These are phyloP conservation scores for Tylopilus sp. DNA, from an alignment of 768 basidiomycete species.

Conservation along the genomic window DNA sequence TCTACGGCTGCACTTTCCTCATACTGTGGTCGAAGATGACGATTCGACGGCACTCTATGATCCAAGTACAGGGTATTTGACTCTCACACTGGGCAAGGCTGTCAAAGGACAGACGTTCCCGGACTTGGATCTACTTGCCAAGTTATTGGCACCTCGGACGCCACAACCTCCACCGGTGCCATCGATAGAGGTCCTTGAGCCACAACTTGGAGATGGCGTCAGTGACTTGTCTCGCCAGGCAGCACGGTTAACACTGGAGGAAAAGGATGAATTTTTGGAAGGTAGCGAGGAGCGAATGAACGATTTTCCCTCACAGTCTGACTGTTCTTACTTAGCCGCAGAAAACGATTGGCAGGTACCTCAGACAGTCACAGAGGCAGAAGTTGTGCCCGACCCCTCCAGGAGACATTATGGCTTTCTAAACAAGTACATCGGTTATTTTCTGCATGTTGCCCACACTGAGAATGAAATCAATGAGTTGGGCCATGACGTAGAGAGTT, in stretches of 20 bases:
- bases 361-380: slow-evolving; percentile 51
- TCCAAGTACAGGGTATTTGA: slow-evolving; percentile 73
- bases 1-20: slow-evolving; percentile 72
- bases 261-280: slow-evolving; percentile 51
- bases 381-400: slow-evolving; percentile 35
- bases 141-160: slow-evolving; percentile 66
- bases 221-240: slow-evolving; percentile 44
- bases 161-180: slow-evolving; percentile 33
- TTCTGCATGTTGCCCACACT: slow-evolving; percentile 64
- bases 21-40: slow-evolving; percentile 61
- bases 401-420: slow-evolving; percentile 73
- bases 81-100: slow-evolving; percentile 69
- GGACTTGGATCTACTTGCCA: slow-evolving; percentile 77
- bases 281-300: slow-evolving; percentile 36
- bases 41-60: slow-evolving; percentile 71
- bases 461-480: slow-evolving; percentile 85
- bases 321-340: slow-evolving; percentile 48
- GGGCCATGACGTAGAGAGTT: slow-evolving; percentile 61
- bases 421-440: slow-evolving; percentile 70
- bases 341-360: slow-evolving; percentile 78
- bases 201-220: slow-evolving; percentile 29
- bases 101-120: slow-evolving; percentile 62
- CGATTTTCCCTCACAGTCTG: slow-evolving; percentile 1
- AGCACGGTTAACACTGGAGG: slow-evolving; percentile 46
- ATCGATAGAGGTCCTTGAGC: slow-evolving; percentile 57